phyloP scores from a whole-genome alignment of 805 yeast genomes.

The Hyphopichia homilentoma region DNA sequence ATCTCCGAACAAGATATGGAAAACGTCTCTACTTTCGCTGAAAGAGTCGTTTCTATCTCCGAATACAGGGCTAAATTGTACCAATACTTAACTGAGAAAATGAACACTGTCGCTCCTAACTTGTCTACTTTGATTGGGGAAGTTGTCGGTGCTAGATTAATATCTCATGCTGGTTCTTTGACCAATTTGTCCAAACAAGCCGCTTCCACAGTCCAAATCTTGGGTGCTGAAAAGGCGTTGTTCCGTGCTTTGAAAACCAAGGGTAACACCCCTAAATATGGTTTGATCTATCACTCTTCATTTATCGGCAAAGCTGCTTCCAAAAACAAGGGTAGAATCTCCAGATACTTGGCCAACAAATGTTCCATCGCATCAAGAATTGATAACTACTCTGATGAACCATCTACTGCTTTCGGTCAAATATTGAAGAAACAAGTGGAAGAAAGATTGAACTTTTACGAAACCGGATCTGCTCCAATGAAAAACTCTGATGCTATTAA shows the following conservation, averaged over 20 bases:
- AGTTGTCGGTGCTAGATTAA: conserved; percentile 97
- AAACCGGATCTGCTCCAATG: conserved; percentile 94
- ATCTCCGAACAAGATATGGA: conserved; percentile 92
- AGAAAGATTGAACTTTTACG: conserved; percentile 93
- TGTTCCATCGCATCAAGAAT: conserved; percentile 99
- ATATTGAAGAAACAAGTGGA: conserved; percentile 95
- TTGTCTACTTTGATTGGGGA: conserved; percentile 96
- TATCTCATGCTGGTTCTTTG: conserved; percentile 97
- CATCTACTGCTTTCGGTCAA: conserved; percentile 84
- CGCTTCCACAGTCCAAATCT: conserved; percentile 96
- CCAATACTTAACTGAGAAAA: conserved; percentile 87
- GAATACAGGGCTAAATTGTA: conserved; percentile 85
- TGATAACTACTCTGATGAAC: conserved; percentile 94
- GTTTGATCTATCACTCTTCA: conserved; percentile 91
- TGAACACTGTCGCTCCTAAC: conserved; percentile 98
- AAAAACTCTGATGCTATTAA: conserved; percentile 93
- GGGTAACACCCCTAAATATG: conserved; percentile 96
- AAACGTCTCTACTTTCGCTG: conserved; percentile 86
- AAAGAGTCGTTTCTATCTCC: conserved; percentile 85
- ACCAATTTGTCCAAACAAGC: conserved; percentile 97
- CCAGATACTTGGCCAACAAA: conserved; percentile 97
- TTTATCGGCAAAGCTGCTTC: conserved; percentile 92
- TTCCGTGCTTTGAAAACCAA: conserved; percentile 95
- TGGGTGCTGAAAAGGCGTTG: conserved; percentile 96
- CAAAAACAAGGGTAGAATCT: conserved; percentile 98